phyloP scores from a whole-genome alignment of 2,329 filamentous ascomycete species.

The Incumbomyces delicatus region DNA sequence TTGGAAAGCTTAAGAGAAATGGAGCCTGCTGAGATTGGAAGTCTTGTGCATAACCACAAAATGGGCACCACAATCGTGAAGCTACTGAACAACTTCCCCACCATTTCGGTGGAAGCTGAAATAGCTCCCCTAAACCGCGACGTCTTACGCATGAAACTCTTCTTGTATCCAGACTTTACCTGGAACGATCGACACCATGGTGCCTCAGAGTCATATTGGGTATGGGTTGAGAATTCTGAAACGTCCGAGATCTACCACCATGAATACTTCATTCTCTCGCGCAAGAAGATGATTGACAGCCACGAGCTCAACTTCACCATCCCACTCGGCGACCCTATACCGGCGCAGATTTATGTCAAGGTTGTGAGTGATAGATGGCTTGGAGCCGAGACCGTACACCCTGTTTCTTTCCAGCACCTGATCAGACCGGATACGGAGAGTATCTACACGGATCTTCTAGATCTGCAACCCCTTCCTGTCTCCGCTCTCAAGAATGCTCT shows the following conservation, averaged over 20 bases:
- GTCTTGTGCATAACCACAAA: conserved; percentile 78
- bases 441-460: conserved; percentile 86
- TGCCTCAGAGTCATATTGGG: conserved; percentile 90
- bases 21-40: conserved; percentile 82
- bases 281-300: conserved; percentile 85
- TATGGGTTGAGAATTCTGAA: conserved; percentile 98
- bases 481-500: conserved; percentile 76
- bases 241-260: conserved; percentile 97
- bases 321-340: conserved; percentile 81
- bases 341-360: conserved; percentile 90
- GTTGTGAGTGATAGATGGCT: conserved; percentile 94
- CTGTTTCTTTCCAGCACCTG: conserved; percentile 94
- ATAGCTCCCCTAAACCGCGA: conserved; percentile 93
- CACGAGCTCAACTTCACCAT: conserved; percentile 98
- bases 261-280: conserved; percentile 87
- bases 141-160: conserved; percentile 82
- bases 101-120: conserved; percentile 79
- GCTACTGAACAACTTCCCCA: conserved; percentile 84
- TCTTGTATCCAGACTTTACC: conserved; percentile 75
- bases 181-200: conserved; percentile 96
- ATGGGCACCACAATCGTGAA: conserved; percentile 76
- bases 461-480: conserved; percentile 82
- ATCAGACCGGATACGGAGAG: conserved; percentile 97
- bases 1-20: conserved; percentile 85
- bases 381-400: conserved; percentile 87